Evolutionary conservation across 805 yeast genomes (phyloP), one percentile per base, ranked within the genome.

Genomic region (Candida caryicola): DNA sequence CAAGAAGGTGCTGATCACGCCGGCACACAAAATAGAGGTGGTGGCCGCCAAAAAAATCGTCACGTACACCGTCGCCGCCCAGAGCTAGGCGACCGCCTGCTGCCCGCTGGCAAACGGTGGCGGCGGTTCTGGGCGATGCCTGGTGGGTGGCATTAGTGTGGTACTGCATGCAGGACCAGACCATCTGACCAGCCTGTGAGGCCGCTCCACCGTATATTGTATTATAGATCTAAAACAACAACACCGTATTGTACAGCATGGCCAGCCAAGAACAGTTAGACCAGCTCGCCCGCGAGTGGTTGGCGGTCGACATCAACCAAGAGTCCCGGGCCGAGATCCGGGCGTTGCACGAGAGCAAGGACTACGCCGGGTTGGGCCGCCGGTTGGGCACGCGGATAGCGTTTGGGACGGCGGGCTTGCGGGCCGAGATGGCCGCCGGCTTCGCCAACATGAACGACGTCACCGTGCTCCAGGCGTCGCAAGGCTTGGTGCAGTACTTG

Each of bases 361-460:
- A 78, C 41, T 60, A 64, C 49, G 60, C 52, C 0, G 77, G 66
- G 36, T 65, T 88, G 27, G 76, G 74, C 31, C 54, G 55, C 27
- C 68, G 84, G 35, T 66, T 88, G 21, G 53, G 74, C 31, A 49
- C 53, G n/a, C 62, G 96, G 37, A 82, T 90, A 18, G 66, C 79
- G 9, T 91, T 91, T 60, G 98, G 98, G 0, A 91, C 98, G 0
- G 96, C 98, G 2, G 98, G 97, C 0, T 74, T 93, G 33, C 69
- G 99, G 18, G 77, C 95, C 2, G 66, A 72, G 16, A 89, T 93
- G 96, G 90, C 81, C 44, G 88, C 96, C 0, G 98, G 99, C 0
- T 89, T 85, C 55, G 75, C 79, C 36, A 76, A 89, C 49, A 85
- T 93, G 91, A 91, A 93, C 59, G 83, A 82, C 45, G 82, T 91